Evolutionary conservation across 345 rosid genomes (phyloP).

Genomic region (Fremontodendron californicum): DNA sequence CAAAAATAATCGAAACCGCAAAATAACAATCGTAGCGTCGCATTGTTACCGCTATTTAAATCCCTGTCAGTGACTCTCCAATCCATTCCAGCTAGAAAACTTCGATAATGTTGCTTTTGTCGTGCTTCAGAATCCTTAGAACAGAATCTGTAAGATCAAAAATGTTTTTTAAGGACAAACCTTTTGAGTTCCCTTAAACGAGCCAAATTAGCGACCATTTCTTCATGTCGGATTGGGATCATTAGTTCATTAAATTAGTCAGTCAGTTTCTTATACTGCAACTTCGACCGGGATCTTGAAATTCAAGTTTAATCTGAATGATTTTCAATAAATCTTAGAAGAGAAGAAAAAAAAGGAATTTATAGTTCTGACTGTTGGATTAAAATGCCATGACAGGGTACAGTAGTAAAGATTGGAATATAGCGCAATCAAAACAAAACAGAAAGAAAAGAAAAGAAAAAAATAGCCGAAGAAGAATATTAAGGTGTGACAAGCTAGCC

Average conservation of each 20-base stretch:
- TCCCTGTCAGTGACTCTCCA: too few species aligned
- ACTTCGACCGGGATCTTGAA: not conserved
- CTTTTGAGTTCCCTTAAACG: not conserved
- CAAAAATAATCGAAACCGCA: too few species aligned
- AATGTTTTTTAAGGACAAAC: not conserved
- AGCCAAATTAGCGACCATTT: too few species aligned
- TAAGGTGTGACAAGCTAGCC: not conserved
- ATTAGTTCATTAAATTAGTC: not conserved
- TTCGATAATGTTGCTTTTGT: not conserved
- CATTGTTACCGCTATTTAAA: too few species aligned
- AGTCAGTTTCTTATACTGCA: not conserved
- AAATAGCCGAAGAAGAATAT: not conserved
- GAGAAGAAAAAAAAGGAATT: not conserved
- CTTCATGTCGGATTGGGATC: too few species aligned
- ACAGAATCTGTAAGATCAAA: not conserved
- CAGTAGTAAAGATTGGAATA: not conserved
- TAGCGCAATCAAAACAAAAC: not conserved
- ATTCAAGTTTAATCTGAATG: not conserved
- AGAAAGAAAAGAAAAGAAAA: too few species aligned
- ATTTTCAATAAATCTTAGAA: not conserved
- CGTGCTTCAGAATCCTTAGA: not conserved
- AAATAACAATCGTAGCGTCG: too few species aligned
- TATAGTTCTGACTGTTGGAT: not conserved
- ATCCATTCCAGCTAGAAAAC: too few species aligned
- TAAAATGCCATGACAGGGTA: not conserved